Evolutionary conservation across 306 rosid genomes (phyloP).

Genomic region (Corylus heterophylla): DNA sequence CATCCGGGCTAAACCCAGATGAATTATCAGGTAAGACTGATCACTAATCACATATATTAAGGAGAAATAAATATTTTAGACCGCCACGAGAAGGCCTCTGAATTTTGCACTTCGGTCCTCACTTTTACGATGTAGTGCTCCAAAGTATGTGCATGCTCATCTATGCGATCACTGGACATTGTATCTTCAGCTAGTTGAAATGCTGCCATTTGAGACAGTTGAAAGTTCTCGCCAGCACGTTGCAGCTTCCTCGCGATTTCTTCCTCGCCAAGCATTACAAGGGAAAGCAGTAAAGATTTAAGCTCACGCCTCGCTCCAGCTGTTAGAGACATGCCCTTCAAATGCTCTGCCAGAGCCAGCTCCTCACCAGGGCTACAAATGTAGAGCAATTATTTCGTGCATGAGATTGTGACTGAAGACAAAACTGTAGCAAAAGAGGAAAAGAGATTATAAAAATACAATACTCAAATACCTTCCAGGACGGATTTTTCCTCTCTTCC

Average conservation of each 20-base stretch:
- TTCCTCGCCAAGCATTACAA: conserved; percentile 78
- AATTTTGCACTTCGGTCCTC: conserved; percentile 52
- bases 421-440: not conserved
- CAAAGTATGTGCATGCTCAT: conserved; percentile 68
- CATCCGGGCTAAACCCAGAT: not conserved
- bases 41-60: conserved; percentile 16
- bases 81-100: conserved; percentile 82
- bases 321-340: conserved; percentile 81
- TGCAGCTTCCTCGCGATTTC: conserved; percentile 85
- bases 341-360: conserved; percentile 82
- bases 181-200: conserved; percentile 81
- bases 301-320: conserved; percentile 65
- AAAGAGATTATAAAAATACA: conserved; percentile 1
- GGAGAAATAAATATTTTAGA: conserved; percentile 50
- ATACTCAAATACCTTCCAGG: conserved; percentile 77
- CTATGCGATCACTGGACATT: conserved; percentile 52
- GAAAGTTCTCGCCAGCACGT: conserved; percentile 73
- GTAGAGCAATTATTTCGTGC: conserved; percentile 24
- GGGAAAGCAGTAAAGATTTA: conserved; percentile 71
- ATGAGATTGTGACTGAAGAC: conserved; percentile 9
- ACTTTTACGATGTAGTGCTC: conserved; percentile 61
- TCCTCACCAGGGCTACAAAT: conserved; percentile 85
- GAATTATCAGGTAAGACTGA: not conserved
- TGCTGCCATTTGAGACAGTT: conserved; percentile 81
- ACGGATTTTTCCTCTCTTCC: conserved; percentile 92